A percentile compares a stretch with the other conserved stretches of the same genome.
Evolutionary conservation across 2,329 filamentous ascomycete species (phyloP).

Genomic region (Clonostachys byssicola): DNA sequence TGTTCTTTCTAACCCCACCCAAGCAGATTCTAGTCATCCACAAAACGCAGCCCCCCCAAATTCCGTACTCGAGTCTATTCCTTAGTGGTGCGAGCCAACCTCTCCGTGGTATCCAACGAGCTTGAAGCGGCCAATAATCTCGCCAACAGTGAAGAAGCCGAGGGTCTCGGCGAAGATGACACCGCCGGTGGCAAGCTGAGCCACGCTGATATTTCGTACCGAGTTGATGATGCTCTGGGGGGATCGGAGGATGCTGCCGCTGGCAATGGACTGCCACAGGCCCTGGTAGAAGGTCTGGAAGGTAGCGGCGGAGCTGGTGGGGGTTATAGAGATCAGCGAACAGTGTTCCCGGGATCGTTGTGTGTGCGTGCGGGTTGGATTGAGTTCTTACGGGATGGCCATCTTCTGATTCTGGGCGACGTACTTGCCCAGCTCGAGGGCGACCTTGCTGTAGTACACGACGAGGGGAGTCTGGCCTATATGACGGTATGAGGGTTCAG

Average conservation of each 20-base stretch:
- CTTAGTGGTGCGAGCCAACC: conserved; percentile 55
- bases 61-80: conserved; percentile 4
- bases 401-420: conserved; percentile 88
- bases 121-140: conserved; percentile 96
- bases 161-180: conserved; percentile 82
- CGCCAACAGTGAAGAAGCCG: conserved; percentile 96
- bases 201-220: conserved; percentile 65
- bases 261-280: conserved; percentile 64
- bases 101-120: conserved; percentile 86
- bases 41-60: not conserved
- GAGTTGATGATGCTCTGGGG: conserved; percentile 50
- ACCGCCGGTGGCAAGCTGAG: conserved; percentile 68
- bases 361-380: not conserved
- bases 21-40: no score
- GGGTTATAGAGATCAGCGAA: not conserved
- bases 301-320: conserved; percentile 64
- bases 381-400: conserved; percentile 77
- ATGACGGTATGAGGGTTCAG: conserved; percentile 7
- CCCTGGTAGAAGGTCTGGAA: conserved; percentile 87
- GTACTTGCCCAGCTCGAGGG: conserved; percentile 80
- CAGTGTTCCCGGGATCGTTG: not conserved
- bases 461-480: conserved; percentile 70
- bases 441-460: conserved; percentile 89
- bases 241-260: conserved; percentile 54
- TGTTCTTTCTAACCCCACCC: no score